Evolutionary conservation across 441 rosid genomes (phyloP).

Genomic region (Euphorbia schlechtendalii): DNA sequence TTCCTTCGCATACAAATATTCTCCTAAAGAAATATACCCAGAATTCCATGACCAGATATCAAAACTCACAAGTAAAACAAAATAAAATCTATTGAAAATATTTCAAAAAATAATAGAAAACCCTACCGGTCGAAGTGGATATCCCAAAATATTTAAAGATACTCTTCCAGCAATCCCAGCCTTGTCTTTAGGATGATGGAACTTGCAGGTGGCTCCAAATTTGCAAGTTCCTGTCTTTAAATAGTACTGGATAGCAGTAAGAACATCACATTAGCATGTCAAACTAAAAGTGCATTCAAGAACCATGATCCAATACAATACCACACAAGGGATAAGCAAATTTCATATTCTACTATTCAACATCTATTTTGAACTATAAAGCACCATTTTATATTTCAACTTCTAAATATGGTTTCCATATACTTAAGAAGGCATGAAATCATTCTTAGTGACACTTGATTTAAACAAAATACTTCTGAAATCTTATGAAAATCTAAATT

Average conservation of each 20-base stretch:
- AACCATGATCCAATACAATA: constrained; percentile 1
- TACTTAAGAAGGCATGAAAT: neutral
- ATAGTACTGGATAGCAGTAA: constrained; percentile 52
- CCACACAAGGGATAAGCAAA: neutral
- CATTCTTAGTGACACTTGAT: neutral
- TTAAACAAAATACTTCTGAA: neutral
- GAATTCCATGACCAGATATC: neutral
- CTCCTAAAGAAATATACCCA: constrained; percentile 2
- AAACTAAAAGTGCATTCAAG: neutral
- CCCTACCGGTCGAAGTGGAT: constrained; percentile 87
- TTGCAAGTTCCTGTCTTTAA: constrained; percentile 99
- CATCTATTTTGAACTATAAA: neutral
- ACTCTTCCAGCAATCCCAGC: constrained; percentile 94
- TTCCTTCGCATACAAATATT: neutral
- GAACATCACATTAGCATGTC: constrained; percentile 21
- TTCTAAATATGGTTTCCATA: neutral
- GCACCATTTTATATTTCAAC: neutral
- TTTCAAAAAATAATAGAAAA: constrained; percentile 6
- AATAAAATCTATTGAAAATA: neutral
- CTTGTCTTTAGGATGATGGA: constrained; percentile 96
- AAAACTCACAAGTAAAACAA: neutral
- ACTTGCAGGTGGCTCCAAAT: constrained; percentile 99
- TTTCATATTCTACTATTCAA: neutral
- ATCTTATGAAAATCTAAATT: neutral
- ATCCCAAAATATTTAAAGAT: constrained; percentile 83